Evolutionary conservation across 129 eudicot genomes (phyloP), one percentile per base, ranked within the genome.

Genomic region (Helianthus tuberosus): DNA sequence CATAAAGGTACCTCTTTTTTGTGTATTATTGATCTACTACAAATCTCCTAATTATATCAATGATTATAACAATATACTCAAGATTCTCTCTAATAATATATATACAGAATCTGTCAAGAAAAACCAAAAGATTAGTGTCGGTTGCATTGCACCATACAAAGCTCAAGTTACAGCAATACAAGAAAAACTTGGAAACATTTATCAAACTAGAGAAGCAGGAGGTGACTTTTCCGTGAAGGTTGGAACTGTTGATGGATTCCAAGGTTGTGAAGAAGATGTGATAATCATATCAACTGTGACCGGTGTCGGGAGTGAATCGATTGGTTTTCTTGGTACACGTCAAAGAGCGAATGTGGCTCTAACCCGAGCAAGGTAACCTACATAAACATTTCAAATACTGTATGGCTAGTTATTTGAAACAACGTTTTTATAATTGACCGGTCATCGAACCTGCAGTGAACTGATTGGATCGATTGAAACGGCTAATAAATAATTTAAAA

Each of bases 301-400:
- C 11, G 77, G 85, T 32, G 85, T 79, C 54, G 65, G 15, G 23
- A 69, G 46, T 35, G 81, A 89, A 65, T 81, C 82, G 0, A 69
- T 86, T 25, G 97, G 96, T 12, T 92, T 92, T 64, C 84, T 92
- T 29, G 64, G 75, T 5, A 75, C 75, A 49, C 50, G 23, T 35
- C 86, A 85, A 69, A 85, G 97, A 75, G 74, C 89, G 9, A 92
- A 89, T 81, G 97, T 92, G 59, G 97, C 97, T 65, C 76, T 92
- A 47, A 92, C 97, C 64, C 81, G 97, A 32, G 96, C 96, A 59
- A 86, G 96, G 97, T 91, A 86, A 66, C 32, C 1, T 27, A 27
- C 17, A 55, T 17, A n/a, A 15, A 66, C 6, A 43, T 52, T 44
- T 9, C 15, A 61, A 13, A 6, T 66, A 51, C 5, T 3, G 68